phyloP scores from a whole-genome alignment of 257 asterid species.

The Linaria vulgaris region DNA sequence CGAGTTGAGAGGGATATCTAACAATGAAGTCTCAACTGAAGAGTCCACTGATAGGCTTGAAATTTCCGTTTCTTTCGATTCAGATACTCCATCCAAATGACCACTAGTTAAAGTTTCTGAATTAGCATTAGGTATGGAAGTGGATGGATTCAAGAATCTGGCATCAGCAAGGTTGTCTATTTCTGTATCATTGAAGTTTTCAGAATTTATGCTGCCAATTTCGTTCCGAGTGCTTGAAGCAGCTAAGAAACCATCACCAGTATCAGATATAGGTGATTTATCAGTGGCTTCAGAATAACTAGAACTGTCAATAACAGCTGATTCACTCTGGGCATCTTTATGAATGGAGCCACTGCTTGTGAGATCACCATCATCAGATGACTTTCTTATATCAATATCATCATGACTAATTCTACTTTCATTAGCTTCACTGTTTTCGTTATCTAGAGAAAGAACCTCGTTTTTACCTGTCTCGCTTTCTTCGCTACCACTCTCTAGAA shows the following conservation, averaged over 20 bases:
- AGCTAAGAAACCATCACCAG: constrained; percentile 34
- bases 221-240: constrained; percentile 38
- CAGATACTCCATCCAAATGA: constrained; percentile 34
- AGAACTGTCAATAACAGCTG: constrained; percentile 36
- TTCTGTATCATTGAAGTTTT: constrained; percentile 40
- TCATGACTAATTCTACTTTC: constrained; percentile 45
- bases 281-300: constrained; percentile 47
- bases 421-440: constrained; percentile 41
- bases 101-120: constrained; percentile 33
- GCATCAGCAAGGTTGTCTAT: constrained; percentile 36
- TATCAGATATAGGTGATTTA: constrained; percentile 39
- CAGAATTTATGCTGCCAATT: constrained; percentile 36
- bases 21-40: constrained; percentile 36
- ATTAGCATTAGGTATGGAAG: constrained; percentile 34
- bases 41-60: constrained; percentile 36
- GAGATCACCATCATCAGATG: constrained; percentile 40
- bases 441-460: constrained; percentile 36
- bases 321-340: constrained; percentile 36
- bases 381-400: constrained; percentile 34
- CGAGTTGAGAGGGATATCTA: constrained; percentile 27
- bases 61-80: constrained; percentile 33
- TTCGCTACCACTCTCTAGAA: constrained; percentile 34
- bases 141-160: constrained; percentile 35
- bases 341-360: constrained; percentile 27
- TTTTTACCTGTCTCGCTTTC: constrained; percentile 43